Base-by-base conservation (phyloP, 441 rosid genomes). In the Populus tomentosa region DNA sequence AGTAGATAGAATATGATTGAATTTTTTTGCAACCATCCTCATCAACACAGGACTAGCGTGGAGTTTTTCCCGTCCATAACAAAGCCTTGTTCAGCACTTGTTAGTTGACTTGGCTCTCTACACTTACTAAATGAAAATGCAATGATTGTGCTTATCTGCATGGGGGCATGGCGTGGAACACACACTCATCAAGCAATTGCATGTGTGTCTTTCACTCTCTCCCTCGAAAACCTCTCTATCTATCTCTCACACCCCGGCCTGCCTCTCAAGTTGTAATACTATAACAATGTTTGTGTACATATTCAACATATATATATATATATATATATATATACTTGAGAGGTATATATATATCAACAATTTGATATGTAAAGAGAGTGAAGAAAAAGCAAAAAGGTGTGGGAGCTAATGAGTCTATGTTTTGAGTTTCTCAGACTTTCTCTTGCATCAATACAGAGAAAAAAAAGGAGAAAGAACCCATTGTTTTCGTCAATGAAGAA, bases 131-230 rank as follows among this genome's bases (percentile, higher is more conserved):
- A 46, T 46, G 18, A 46, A 68, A 16, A 63, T 7, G 69, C n/a
- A 82, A 82, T 83, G 78, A 85, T 83, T 83, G 75, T 86, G 91
- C 81, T 36, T 18, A 78, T 82, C 80, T 86, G 87, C 87, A 81
- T 83, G 87, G 86, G 77, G 85, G 75, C 79, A 59, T 73, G 83
- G 82, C 86, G 80, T 80, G 87, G 81, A 85, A 80, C 84, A 79
- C 87, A 85, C 85, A 82, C 85, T 82, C 85, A 88, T 86, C 86
- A 84, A 82, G 85, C 84, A 84, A 75, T 79, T 74, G 78, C 85
- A 83, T 80, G 84, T 83, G 86, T 81, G 18, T 46, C 80, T 80
- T 76, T 79, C 36, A 35, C 36, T 35, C 7, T 72, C 56, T 68
- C 78, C 77, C 79, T 78, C 75, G 56, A 46, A 46, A 46, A 13